Evolutionary conservation across 768 basidiomycete species (phyloP).

Genomic region (Phanerochaete carnosa): DNA sequence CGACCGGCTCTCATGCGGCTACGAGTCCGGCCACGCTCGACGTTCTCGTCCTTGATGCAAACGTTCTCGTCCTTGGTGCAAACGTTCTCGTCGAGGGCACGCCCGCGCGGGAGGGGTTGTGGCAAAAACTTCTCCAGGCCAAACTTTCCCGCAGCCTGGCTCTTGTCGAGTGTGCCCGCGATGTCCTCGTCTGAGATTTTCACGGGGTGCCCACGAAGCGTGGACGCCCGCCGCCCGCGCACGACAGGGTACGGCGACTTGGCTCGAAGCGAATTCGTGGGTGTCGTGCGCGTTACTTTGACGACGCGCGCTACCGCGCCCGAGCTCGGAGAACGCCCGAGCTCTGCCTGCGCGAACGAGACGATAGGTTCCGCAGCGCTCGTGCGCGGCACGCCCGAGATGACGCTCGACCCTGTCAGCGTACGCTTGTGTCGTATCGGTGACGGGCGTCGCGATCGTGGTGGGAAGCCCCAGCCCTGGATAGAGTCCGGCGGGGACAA

Average conservation of each 20-base stretch:
- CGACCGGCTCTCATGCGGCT: constrained; percentile 10
- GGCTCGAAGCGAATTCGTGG: constrained; percentile 1
- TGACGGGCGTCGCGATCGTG: background rate
- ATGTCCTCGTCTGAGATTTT: constrained; percentile 14
- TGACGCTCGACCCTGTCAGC: background rate
- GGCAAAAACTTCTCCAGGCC: constrained; percentile 15
- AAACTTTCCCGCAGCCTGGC: constrained; percentile 2
- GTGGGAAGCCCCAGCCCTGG: background rate
- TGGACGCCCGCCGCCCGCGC: constrained; percentile 11
- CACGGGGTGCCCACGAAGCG: background rate
- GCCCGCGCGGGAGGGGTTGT: background rate
- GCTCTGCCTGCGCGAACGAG: constrained; percentile 16
- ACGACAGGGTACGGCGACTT: constrained; percentile 15
- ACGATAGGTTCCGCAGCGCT: constrained; percentile 15
- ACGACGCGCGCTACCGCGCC: constrained; percentile 4
- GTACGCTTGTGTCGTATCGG: constrained; percentile 1
- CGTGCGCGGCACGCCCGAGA: constrained; percentile 6
- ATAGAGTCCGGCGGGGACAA: constrained; percentile 10
- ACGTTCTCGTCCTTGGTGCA: constrained; percentile 6
- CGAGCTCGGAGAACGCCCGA: constrained; percentile 6
- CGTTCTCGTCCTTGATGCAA: constrained; percentile 3
- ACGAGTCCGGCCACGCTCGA: constrained; percentile 12
- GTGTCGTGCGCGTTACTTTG: background rate
- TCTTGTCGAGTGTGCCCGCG: constrained; percentile 7
- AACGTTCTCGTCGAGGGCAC: constrained; percentile 10